phyloP scores from a whole-genome alignment of 129 eudicot genomes.

The Centaurea solstitialis region DNA sequence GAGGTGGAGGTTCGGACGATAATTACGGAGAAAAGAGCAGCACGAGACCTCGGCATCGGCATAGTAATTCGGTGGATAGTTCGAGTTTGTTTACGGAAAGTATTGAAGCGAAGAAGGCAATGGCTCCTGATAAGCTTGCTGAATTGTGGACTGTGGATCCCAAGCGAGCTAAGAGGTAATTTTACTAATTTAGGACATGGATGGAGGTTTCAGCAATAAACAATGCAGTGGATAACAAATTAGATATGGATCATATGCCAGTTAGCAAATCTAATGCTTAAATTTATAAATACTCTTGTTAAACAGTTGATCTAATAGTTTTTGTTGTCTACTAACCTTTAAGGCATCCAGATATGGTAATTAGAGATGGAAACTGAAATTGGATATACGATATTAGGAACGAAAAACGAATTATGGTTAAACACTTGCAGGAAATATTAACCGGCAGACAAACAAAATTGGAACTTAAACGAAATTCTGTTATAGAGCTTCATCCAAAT shows the following conservation, averaged over 20 bases:
- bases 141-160: conserved; percentile 85
- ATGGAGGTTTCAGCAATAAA: background rate
- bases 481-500: background rate
- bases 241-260: background rate
- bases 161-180: conserved; percentile 79
- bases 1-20: conserved; percentile 25
- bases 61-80: conserved; percentile 63
- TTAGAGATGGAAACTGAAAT: background rate
- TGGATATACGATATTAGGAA: background rate
- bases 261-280: background rate
- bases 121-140: conserved; percentile 85
- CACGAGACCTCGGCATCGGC: conserved; percentile 49
- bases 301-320: background rate
- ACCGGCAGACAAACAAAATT: background rate
- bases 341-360: background rate
- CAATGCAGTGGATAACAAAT: background rate
- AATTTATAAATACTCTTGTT: background rate
- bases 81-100: conserved; percentile 45
- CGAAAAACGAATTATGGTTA: background rate
- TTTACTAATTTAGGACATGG: background rate
- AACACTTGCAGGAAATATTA: background rate
- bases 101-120: conserved; percentile 85
- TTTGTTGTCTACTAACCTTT: background rate
- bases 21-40: conserved; percentile 22
- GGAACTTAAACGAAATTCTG: background rate